Percentiles rank a stretch among this genome's conserved stretches.
Evolutionary conservation across 2,329 filamentous ascomycete genomes (phyloP).

Genomic region (Diaporthe sp.): DNA sequence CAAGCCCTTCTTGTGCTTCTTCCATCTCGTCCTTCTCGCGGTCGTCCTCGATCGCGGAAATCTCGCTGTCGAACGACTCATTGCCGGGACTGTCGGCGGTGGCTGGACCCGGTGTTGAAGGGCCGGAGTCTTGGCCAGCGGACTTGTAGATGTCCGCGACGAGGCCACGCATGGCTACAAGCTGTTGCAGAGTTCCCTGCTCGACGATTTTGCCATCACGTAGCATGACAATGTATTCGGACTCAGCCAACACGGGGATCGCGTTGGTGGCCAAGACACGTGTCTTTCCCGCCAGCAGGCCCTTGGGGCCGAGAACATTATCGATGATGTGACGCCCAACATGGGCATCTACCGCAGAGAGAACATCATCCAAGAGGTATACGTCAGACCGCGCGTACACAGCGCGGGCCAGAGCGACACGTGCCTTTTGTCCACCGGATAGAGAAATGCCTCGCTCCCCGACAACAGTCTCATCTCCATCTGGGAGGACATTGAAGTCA

Average conservation of each 20-base stretch:
- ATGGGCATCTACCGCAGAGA: slow-evolving; percentile 98
- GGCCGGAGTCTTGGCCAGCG: slow-evolving; percentile 66
- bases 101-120: slow-evolving; percentile 24
- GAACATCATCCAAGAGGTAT: slow-evolving; percentile 91
- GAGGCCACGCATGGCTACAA: slow-evolving; percentile 93
- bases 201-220: slow-evolving; percentile 87
- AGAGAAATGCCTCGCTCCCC: slow-evolving; percentile 96
- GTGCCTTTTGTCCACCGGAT: slow-evolving; percentile 95
- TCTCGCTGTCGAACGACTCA: slow-evolving; percentile 59
- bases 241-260: slow-evolving; percentile 88
- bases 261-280: slow-evolving; percentile 95
- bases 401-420: slow-evolving; percentile 89
- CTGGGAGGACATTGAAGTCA: slow-evolving; percentile 91
- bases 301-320: slow-evolving; percentile 87
- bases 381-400: slow-evolving; percentile 98
- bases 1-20: slow-evolving; percentile 80
- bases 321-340: slow-evolving; percentile 96
- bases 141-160: slow-evolving; percentile 87
- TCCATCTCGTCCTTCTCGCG: slow-evolving; percentile 74
- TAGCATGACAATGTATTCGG: slow-evolving; percentile 88
- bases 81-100: slow-evolving; percentile 53
- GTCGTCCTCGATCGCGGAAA: slow-evolving; percentile 66
- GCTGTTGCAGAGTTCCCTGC: slow-evolving; percentile 88
- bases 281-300: slow-evolving; percentile 86
- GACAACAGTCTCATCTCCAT: slow-evolving; percentile 96